These are phyloP conservation scores for Ascochyta viciae-villosae DNA, from an alignment of 2,329 filamentous ascomycete species.

Conservation along the genomic window DNA sequence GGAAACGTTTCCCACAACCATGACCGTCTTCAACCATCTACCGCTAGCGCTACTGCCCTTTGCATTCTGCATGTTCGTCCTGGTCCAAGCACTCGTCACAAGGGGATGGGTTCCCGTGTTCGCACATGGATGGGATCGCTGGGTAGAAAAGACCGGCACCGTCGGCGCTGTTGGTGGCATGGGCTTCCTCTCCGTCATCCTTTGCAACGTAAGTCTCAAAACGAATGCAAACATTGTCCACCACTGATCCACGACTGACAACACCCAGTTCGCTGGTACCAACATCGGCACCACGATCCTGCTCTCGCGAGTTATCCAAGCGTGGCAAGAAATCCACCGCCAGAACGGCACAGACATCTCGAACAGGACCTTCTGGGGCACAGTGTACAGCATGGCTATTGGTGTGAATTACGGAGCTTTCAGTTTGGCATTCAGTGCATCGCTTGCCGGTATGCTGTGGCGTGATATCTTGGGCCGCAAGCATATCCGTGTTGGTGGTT, in stretches of 20 bases:
- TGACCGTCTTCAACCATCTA: slow-evolving; percentile 69
- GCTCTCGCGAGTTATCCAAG: slow-evolving; percentile 72
- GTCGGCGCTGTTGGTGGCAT: slow-evolving; percentile 74
- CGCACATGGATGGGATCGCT: slow-evolving; percentile 75
- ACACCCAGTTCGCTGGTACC: slow-evolving; percentile 71
- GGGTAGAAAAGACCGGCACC: slow-evolving; percentile 73
- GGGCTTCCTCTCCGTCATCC: slow-evolving; percentile 73
- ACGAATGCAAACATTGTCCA: background rate
- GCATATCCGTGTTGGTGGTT: slow-evolving; percentile 67
- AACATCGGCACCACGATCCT: slow-evolving; percentile 80
- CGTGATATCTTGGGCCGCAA: slow-evolving; percentile 73
- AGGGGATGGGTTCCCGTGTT: slow-evolving; percentile 79
- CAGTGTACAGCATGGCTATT: slow-evolving; percentile 76
- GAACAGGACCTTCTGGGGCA: slow-evolving; percentile 74
- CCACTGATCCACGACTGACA: background rate
- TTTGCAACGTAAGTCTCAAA: slow-evolving; percentile 70
- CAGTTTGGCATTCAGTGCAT: slow-evolving; percentile 74
- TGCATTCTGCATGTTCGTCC: slow-evolving; percentile 75
- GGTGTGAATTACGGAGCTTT: slow-evolving; percentile 80
- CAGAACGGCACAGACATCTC: slow-evolving; percentile 59
- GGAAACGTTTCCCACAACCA: slow-evolving; percentile 74
- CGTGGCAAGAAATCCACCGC: slow-evolving; percentile 68
- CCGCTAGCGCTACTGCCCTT: slow-evolving; percentile 74
- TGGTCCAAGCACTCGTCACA: slow-evolving; percentile 74
- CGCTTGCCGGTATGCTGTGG: slow-evolving; percentile 75